Evolutionary conservation across 495 filamentous ascomycete genomes (phyloP), one percentile per base, ranked within the genome.

Genomic region (Neurospora hispaniola): DNA sequence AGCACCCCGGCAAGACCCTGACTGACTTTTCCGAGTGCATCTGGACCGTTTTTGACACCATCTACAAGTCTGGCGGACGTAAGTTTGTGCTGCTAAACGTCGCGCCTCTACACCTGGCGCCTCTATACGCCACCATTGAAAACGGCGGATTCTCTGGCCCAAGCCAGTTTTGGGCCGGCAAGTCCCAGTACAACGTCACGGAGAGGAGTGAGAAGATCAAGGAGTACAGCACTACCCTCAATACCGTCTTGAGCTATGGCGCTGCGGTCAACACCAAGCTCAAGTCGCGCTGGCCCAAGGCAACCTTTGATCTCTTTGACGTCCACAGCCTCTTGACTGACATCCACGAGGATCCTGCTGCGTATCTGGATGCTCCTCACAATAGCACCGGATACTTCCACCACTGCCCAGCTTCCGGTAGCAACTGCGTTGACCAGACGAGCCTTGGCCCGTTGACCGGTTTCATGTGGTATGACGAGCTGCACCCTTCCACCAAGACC

Each of bases 21-120:
- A 80, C 82, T 18, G 86, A 89, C 77, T 93, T 89, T 77, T 82
- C 89, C 27, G 85, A 88, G 73, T 94, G 92, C 76, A 82, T 93
- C 6, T 91, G 88, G 80, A 72, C 82, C 5, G 81, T 83, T 0
- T 84, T 93, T 68, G 86, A 90, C 72, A 70, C 69, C 42, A 83
- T 94, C 2, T 91, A 93, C 82, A 79, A 81, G 48, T 85, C 86
- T 48, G 91, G 91, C 8, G 91, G 86, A 0, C 84, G 90, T 12
- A 87, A 88, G 72, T 94, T 93, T 76, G 88, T 92, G 5, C 79
- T 94, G 66, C 83, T 91, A 77, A 93, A 91, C 76, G 76, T 85
- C 35, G 87, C 84, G 4, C 90, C 92, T 0, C 78, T 93, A 75
- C 82, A 93, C 70, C 79, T 89, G 23, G 77, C 85, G 5, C 90